phyloP scores from a whole-genome alignment of 208 protist species.

The Leishmania guyanensis region DNA sequence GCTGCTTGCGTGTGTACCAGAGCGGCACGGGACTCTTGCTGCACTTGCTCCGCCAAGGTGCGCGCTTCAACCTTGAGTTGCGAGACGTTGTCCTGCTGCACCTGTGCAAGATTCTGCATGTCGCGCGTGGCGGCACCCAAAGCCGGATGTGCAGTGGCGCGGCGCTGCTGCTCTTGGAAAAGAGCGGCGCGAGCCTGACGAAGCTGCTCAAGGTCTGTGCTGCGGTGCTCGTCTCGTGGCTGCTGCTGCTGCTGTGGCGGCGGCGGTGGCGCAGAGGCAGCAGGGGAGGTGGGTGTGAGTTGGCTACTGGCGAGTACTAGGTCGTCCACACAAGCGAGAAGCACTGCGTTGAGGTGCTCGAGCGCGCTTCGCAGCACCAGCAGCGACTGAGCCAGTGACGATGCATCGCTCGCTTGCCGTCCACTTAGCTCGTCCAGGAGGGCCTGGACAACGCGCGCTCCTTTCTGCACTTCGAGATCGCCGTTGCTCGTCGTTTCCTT shows the following conservation, averaged over 20 bases:
- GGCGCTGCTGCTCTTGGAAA: background rate
- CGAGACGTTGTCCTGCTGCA: background rate
- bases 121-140: background rate
- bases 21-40: background rate
- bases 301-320: constrained; percentile 2
- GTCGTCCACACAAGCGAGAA: constrained; percentile 22
- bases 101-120: background rate
- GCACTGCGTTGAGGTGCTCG: constrained; percentile 5
- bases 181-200: background rate
- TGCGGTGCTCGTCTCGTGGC: background rate
- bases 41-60: background rate
- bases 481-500: background rate
- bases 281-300: background rate
- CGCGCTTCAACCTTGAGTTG: background rate
- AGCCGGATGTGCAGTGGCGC: background rate
- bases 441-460: background rate
- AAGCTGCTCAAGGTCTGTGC: background rate
- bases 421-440: background rate
- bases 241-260: background rate
- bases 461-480: background rate
- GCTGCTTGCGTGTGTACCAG: background rate
- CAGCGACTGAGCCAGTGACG: background rate
- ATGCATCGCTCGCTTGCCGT: background rate
- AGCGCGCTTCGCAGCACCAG: background rate
- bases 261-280: background rate